phyloP scores from a whole-genome alignment of 1,284 basidiomycete species.

The Marasmius oreades region DNA sequence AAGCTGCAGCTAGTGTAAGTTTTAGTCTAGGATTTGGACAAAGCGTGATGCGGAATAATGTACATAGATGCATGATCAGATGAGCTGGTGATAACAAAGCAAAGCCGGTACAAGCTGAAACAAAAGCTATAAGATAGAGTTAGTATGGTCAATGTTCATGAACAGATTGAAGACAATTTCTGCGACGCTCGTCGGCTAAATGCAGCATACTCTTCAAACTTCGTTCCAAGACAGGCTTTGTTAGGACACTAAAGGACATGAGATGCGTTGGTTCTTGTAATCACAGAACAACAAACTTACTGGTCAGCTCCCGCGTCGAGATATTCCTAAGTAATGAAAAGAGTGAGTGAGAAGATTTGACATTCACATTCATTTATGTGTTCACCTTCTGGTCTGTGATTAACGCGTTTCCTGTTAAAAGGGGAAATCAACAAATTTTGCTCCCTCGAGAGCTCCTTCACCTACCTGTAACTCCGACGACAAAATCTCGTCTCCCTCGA shows the following conservation, averaged over 20 bases:
- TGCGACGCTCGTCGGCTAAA: background rate
- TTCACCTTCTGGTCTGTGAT: conserved; percentile 27
- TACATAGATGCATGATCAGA: too few species aligned
- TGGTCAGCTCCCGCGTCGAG: conserved; percentile 73
- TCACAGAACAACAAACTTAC: conserved; percentile 36
- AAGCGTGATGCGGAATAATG: too few species aligned
- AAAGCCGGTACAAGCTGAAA: too few species aligned
- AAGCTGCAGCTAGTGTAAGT: too few species aligned
- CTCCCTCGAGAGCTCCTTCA: conserved; percentile 17
- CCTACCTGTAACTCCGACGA: conserved; percentile 74
- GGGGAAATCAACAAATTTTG: background rate
- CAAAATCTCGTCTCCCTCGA: conserved; percentile 64
- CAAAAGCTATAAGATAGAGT: too few species aligned
- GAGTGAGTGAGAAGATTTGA: conserved; percentile 8
- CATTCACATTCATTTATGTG: background rate
- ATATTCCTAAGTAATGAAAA: conserved; percentile 50
- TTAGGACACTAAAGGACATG: conserved; percentile 45
- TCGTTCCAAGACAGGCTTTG: conserved; percentile 66
- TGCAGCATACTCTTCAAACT: conserved; percentile 37
- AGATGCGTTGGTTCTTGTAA: conserved; percentile 1
- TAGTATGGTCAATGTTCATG: too few species aligned
- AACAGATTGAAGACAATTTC: background rate
- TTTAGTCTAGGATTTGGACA: too few species aligned
- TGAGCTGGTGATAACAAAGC: too few species aligned
- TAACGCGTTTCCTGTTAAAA: conserved; percentile 38